phyloP scores from a whole-genome alignment of 2,329 filamentous ascomycete genomes.

The Conoideocrella luteorostrata region DNA sequence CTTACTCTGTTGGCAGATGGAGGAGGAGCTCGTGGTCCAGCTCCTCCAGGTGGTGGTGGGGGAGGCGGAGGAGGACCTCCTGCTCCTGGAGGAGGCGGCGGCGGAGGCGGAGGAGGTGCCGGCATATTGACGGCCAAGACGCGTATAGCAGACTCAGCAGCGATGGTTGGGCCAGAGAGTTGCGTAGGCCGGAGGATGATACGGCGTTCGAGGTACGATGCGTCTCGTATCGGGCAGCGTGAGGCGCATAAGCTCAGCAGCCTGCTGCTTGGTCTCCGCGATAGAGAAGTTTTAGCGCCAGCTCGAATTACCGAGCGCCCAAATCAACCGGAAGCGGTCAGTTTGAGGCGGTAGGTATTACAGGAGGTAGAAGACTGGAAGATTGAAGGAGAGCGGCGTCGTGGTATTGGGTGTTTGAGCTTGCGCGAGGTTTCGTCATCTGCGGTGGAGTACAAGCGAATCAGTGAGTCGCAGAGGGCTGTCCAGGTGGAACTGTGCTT shows the following conservation, averaged over 20 bases:
- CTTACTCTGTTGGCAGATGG: conserved; percentile 56
- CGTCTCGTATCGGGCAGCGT: conserved; percentile 5
- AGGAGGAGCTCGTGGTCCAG: conserved; percentile 46
- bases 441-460: not conserved
- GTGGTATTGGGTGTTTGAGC: conserved; percentile 2
- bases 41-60: conserved; percentile 51
- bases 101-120: conserved; percentile 61
- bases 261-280: not conserved
- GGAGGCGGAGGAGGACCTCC: conserved; percentile 61
- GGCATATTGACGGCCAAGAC: conserved; percentile 19
- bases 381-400: no score
- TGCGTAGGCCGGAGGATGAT: no score
- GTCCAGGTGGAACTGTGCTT: no score
- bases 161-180: no score
- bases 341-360: no score
- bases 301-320: no score
- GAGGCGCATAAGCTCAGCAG: not conserved
- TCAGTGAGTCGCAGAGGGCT: no score
- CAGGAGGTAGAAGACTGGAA: not conserved
- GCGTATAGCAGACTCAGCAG: not conserved
- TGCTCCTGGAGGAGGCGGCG: conserved; percentile 61
- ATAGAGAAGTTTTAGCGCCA: no score
- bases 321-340: no score
- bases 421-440: conserved; percentile 15
- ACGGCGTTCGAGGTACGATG: no score